These are phyloP conservation scores for Peronospora farinosa DNA, from an alignment of 352 stramenopile species.

Conservation along the genomic window DNA sequence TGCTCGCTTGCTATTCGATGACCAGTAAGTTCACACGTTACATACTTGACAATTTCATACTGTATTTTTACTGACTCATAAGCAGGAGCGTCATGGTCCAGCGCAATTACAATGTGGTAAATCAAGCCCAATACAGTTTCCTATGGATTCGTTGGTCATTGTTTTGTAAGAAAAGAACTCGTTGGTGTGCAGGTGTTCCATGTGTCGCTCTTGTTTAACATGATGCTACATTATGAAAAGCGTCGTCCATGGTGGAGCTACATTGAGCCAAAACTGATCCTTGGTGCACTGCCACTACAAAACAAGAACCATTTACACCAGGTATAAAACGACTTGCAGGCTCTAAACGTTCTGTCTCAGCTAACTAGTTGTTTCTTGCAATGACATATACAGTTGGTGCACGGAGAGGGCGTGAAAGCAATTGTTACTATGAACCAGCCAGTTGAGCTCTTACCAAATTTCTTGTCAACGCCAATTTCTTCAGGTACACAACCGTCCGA, in stretches of 20 bases:
- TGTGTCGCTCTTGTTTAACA: conserved; percentile 77
- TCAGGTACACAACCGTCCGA: conserved; percentile 27
- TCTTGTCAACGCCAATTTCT: conserved; percentile 52
- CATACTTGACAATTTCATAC: not conserved
- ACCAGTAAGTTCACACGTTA: no score
- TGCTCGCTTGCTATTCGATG: no score
- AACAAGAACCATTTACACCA: conserved; percentile 47
- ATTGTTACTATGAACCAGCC: conserved; percentile 80
- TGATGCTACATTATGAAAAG: conserved; percentile 38
- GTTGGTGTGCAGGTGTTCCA: conserved; percentile 44
- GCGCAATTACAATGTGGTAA: conserved; percentile 30
- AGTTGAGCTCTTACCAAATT: conserved; percentile 56
- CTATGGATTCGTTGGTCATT: not conserved
- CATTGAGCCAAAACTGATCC: conserved; percentile 54
- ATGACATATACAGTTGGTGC: conserved; percentile 32
- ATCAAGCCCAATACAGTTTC: not conserved
- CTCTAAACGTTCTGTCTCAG: no score
- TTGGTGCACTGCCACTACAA: conserved; percentile 60
- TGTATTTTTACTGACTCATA: no score
- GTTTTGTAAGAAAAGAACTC: conserved; percentile 8
- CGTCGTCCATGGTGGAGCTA: conserved; percentile 68
- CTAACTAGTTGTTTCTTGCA: not conserved
- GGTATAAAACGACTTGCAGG: conserved; percentile 11
- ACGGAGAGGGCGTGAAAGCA: conserved; percentile 48
- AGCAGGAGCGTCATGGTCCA: conserved; percentile 1